A percentile compares a stretch with the other conserved stretches of the same genome.
phyloP scores from a whole-genome alignment of 768 basidiomycete genomes.

The Crassisporium funariophilum region DNA sequence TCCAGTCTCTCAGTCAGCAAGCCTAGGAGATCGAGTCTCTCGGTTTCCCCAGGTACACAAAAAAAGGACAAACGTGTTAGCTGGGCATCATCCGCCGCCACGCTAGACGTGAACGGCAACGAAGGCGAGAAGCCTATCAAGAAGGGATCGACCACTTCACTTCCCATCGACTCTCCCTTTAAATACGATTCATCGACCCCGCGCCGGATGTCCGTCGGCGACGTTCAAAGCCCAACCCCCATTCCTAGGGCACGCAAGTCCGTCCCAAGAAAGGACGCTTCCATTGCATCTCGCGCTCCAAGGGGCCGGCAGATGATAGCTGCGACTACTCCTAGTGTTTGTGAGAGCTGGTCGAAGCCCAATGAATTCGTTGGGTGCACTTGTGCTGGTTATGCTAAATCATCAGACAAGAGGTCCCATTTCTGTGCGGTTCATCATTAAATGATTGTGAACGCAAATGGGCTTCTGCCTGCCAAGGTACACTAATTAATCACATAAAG shows the following conservation, averaged over 20 bases:
- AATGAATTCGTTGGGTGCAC: slow-evolving; percentile 6
- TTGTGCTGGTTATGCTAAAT: neutral
- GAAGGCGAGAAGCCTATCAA: slow-evolving; percentile 18
- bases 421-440: neutral
- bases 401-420: slow-evolving; percentile 1
- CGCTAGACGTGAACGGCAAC: slow-evolving; percentile 22
- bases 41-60: slow-evolving; percentile 11
- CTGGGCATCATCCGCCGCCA: slow-evolving; percentile 30
- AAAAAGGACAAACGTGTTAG: slow-evolving; percentile 28
- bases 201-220: neutral
- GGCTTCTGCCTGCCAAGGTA: too few relatives aligned
- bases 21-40: slow-evolving; percentile 14
- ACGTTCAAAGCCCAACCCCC: slow-evolving; percentile 1
- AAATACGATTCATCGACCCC: neutral
- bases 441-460: too few relatives aligned
- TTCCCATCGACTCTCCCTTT: slow-evolving; percentile 6
- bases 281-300: slow-evolving; percentile 20
- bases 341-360: slow-evolving; percentile 17
- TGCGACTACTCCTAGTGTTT: slow-evolving; percentile 19
- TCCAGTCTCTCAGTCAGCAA: slow-evolving; percentile 4
- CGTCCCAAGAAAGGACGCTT: slow-evolving; percentile 8
- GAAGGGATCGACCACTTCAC: neutral
- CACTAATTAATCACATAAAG: too few relatives aligned
- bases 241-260: slow-evolving; percentile 18
- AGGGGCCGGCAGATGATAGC: slow-evolving; percentile 24